A percentile compares a stretch with the other conserved stretches of the same genome.
Evolutionary conservation across 2,329 filamentous ascomycete genomes (phyloP).

Genomic region (Claviceps monticola): DNA sequence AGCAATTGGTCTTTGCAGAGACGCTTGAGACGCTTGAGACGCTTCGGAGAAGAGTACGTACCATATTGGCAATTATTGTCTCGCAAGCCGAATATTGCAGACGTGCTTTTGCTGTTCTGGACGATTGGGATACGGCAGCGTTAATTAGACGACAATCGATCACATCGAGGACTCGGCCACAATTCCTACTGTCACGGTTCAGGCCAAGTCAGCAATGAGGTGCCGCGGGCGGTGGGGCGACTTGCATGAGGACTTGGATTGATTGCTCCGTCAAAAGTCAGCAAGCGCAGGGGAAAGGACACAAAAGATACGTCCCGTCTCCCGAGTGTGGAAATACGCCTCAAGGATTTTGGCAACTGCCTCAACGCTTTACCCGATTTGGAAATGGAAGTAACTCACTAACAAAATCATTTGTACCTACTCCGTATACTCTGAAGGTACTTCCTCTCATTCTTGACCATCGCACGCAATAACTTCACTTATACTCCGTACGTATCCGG

Average conservation of each 20-base stretch:
- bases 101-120: background rate
- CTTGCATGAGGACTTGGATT: background rate
- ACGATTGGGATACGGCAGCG: background rate
- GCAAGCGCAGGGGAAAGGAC: background rate
- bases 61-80: slow-evolving; percentile 23
- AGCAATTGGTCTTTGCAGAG: background rate
- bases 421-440: too few relatives aligned
- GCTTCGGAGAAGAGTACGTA: slow-evolving; percentile 11
- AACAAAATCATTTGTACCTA: too few relatives aligned
- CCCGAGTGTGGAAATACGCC: too few relatives aligned
- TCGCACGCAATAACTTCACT: too few relatives aligned
- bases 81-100: background rate
- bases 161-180: background rate
- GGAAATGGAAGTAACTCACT: too few relatives aligned
- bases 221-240: slow-evolving; percentile 1
- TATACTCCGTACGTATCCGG: too few relatives aligned
- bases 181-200: background rate
- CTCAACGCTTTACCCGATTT: too few relatives aligned
- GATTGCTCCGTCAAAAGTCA: too few relatives aligned
- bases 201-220: background rate
- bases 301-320: background rate
- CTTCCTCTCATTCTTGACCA: too few relatives aligned
- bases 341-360: too few relatives aligned
- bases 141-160: background rate
- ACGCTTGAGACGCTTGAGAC: background rate